Evolutionary conservation across 768 basidiomycete genomes (phyloP), one percentile per base, ranked within the genome.

Genomic region (Phaeotremella fagi): DNA sequence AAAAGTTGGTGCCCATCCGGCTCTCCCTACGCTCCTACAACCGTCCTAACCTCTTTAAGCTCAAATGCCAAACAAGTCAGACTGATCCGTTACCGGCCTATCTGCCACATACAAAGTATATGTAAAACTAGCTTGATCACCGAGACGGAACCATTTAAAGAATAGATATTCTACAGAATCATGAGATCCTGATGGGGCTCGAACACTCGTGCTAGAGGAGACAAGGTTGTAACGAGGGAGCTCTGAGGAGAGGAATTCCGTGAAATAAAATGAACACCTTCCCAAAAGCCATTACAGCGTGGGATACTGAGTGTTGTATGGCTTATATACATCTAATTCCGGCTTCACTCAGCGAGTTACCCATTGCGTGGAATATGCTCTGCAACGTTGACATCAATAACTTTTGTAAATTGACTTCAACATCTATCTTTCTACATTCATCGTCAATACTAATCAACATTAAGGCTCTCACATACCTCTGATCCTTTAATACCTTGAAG

Each of bases 41-140:
- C 53, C 46, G 60, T 70, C 68, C 62, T 44, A 60, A 55, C 68
- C 64, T 64, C 64, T 63, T 61, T 52, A 59, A 66, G 64, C 46
- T 50, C 49, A 61, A 66, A 65, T 60, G 68, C 57, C 62, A 70
- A 58, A 57, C 42, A 55, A 66, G 62, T 54, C 68, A 50, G 60
- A 59, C 55, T 70, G 68, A 63, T 70, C 68, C 64, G 64, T 70
- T 64, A 46, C 68, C 64, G 64, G 68, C 68, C 64, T 70, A 61
- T 59, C 64, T 44, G 68, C 54, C 59, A 55, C 25, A 27, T 33
- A 15, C n/a, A 29, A 24, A 23, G 22, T 43, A 53, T 43, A 22
- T 55, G 54, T 47, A 60, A 28, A 50, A 63, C 64, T 64, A 55
- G 58, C 55, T 52, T 70, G 62, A 64, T 70, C 48, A 70, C 68